Base-by-base conservation (phyloP, 1,284 basidiomycete species). In the Heimioporus retisporus region DNA sequence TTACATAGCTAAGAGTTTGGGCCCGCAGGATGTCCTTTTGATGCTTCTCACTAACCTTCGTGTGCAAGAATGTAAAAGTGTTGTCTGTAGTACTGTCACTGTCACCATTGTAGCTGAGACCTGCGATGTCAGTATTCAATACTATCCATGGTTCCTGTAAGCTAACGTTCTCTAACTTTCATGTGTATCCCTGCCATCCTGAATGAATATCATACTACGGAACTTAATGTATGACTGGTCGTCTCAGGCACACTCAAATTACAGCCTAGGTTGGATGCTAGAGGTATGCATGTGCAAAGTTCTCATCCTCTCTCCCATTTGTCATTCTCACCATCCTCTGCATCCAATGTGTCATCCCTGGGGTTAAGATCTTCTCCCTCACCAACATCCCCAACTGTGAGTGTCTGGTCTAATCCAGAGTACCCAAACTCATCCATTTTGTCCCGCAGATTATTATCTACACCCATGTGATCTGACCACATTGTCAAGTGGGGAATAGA, bases 171-270 rank as follows among this genome's bases (percentile, higher is more conserved):
- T 70, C 6, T 68, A 92, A 92, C 98, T 14, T 99, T 99, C 87
- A 99, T 97, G 0, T 99, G 97, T 81, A 98, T 99, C 68, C 98
- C 98, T 6, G 98, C 98, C 43, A 98, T 99, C 74, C 87, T 99
- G 55, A 99, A 99, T 82, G 98, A 99, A 80, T 99, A 99, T 81
- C 93, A 97, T 60, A 99, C 97, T 3, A 95, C 95, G 2, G 98
- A 99, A 79, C 88, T 99, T 68, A 28, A 28, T 28, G 28, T 28
- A 28, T 28, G 28, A 28, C 28, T 28, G 28, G 28, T 28, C 28
- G 28, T 28, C 28, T 28, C 28, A 28, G 28, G 28, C 43, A 44
- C 13, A 44, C 43, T 44, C 18, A 18, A 44, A 44, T 44, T 18
- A 44, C 43, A 44, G 43, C 43, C 43, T 44, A 44, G 14, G 43